Base-by-base conservation (phyloP, 768 basidiomycete genomes). In the Amylocystis lapponica region DNA sequence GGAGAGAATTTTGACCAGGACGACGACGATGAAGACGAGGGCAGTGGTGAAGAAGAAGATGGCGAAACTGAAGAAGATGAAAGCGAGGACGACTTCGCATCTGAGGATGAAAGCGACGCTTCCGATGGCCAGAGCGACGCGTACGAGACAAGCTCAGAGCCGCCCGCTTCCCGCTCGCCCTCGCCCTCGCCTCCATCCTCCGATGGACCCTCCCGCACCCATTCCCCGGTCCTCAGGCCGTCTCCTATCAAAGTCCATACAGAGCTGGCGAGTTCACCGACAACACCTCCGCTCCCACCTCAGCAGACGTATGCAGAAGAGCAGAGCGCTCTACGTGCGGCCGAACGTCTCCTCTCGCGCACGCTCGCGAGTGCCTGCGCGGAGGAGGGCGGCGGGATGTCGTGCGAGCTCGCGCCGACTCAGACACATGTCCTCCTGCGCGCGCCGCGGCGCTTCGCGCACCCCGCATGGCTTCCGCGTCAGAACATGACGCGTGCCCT, bases 381-480 rank as follows among this genome's bases (percentile, higher is more conserved):
- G 22, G 70, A 72, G 39, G 63, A 66, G 14, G 60, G 64, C n/a
- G 66, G 69, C 2, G 68, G 70, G 7, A 57, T 74, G 39, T 62
- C 66, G 12, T 57, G 56, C 25, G 72, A 74, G 48, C 61, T 74
- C 49, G 74, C 66, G 8, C 66, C 74, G 7, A 75, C 74, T 0
- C 71, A 73, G 31, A 72, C 63, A 1, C 72, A 76, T 22, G 51
- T 76, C 35, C 57, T 72, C 10, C 62, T 75, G 17, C 69, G 69
- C 34, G 74, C 74, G 0, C 74, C 74, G 1, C 61, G 74, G 5
- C 61, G 71, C 12, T 75, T 75, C 51, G 48, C 53, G 7, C 74
- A 75, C 42, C 67, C 74, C 3, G 60, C 64, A 6, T 75, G 74
- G 73, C 54, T 65, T 26, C 73, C 73, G 4, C 65, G 69, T 6